These are phyloP conservation scores for Petunia hybrid DNA, from an alignment of 305 asterid genomes.

Conservation along the genomic window DNA sequence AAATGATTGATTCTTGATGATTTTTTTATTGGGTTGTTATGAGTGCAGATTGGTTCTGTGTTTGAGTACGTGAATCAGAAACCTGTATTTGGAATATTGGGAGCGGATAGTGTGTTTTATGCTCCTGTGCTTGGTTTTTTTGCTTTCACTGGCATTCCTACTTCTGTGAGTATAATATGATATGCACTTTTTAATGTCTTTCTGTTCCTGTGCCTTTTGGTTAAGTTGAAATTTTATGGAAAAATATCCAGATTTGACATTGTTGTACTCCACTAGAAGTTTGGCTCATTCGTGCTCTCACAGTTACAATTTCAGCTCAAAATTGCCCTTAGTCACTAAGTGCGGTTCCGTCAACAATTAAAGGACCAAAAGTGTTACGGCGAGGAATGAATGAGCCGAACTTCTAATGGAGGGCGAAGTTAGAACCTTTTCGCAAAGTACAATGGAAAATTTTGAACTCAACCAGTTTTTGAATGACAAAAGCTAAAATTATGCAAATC, in stretches of 20 bases:
- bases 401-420: too few species aligned
- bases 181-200: neutral
- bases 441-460: too few species aligned
- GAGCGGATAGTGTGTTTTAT: conserved; percentile 77
- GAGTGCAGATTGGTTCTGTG: conserved; percentile 81
- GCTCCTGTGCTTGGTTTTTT: conserved; percentile 95
- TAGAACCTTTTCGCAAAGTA: too few species aligned
- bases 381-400: too few species aligned
- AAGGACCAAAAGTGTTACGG: too few species aligned
- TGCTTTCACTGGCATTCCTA: conserved; percentile 80
- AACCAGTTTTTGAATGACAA: neutral
- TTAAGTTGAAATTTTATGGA: neutral
- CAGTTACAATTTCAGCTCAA: too few species aligned
- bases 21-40: conserved; percentile 32
- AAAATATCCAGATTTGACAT: too few species aligned
- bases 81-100: conserved; percentile 86
- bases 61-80: conserved; percentile 86
- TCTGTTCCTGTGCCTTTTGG: neutral
- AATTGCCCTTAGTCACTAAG: too few species aligned
- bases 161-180: conserved; percentile 58
- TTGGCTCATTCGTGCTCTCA: too few species aligned
- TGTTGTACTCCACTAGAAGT: too few species aligned
- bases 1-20: conserved; percentile 29
- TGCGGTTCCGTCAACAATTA: too few species aligned
- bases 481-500: neutral